Conservation (phyloP, 164 flowering plant species). For the Stephania cephalantha region DNA sequence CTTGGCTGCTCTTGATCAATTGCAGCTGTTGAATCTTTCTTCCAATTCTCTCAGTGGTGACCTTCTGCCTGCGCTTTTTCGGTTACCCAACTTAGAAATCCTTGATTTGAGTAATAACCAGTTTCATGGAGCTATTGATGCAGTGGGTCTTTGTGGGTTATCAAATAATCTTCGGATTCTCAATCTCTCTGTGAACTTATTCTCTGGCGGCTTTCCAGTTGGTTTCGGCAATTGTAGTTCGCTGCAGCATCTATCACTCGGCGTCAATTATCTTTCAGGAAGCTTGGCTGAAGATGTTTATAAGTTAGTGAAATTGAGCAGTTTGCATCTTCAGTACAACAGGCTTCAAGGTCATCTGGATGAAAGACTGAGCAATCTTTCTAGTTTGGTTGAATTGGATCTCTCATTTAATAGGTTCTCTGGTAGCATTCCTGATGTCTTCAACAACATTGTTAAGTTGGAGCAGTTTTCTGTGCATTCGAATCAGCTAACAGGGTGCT, state of each 20-base stretch:
- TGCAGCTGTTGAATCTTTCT: slow-evolving; percentile 19
- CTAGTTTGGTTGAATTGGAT: slow-evolving; percentile 12
- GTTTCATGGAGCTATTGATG: background rate
- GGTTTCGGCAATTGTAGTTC: slow-evolving; percentile 14
- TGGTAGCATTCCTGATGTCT: slow-evolving; percentile 5
- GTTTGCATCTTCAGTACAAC: slow-evolving; percentile 11
- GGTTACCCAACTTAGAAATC: slow-evolving; percentile 14
- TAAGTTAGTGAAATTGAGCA: background rate
- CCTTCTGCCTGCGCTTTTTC: slow-evolving; percentile 13
- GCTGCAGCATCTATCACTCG: slow-evolving; percentile 9
- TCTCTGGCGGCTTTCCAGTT: slow-evolving; percentile 5
- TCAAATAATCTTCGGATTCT: background rate
- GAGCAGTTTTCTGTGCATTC: slow-evolving; percentile 1
- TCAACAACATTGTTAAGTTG: slow-evolving; percentile 1
- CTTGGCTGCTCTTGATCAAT: slow-evolving; percentile 16
- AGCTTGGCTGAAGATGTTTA: slow-evolving; percentile 12
- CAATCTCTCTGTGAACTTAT: slow-evolving; percentile 8
- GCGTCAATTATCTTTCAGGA: slow-evolving; percentile 3
- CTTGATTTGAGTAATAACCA: slow-evolving; percentile 24
- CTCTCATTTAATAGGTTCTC: slow-evolving; percentile 8
- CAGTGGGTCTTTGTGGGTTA: slow-evolving; percentile 1
- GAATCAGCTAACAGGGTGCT: background rate
- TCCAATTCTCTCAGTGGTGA: slow-evolving; percentile 15
- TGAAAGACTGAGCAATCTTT: slow-evolving; percentile 3
- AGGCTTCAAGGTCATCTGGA: slow-evolving; percentile 1